phyloP scores from a whole-genome alignment of 108 stramenopile genomes.

The Bacterosira constricta region DNA sequence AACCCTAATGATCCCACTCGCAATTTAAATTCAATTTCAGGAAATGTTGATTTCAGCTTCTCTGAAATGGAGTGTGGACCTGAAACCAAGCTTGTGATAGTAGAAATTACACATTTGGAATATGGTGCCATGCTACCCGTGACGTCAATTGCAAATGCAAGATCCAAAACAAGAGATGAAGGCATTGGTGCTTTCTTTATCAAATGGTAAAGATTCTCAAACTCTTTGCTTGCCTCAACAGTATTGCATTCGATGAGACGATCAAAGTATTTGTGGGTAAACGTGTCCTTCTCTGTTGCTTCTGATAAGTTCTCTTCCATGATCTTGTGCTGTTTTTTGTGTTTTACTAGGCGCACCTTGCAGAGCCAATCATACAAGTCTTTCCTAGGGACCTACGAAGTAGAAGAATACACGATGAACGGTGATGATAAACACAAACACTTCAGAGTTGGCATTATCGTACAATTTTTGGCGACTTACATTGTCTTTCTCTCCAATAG shows the following conservation, averaged over 20 bases:
- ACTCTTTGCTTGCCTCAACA: slow-evolving; percentile 21
- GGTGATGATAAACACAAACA: too few relatives aligned
- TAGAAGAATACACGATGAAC: too few relatives aligned
- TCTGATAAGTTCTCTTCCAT: slow-evolving; percentile 50
- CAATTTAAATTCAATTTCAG: slow-evolving; percentile 55
- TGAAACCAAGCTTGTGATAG: slow-evolving; percentile 41
- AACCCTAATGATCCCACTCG: slow-evolving; percentile 49
- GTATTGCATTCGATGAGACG: slow-evolving; percentile 45
- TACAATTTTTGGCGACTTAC: slow-evolving; percentile 42
- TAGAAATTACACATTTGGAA: slow-evolving; percentile 18
- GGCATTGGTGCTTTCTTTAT: slow-evolving; percentile 61
- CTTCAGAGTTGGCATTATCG: too few relatives aligned
- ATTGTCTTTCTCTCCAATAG: slow-evolving; percentile 27
- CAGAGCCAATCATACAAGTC: slow-evolving; percentile 62
- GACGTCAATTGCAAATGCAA: slow-evolving; percentile 59
- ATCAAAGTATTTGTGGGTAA: slow-evolving; percentile 58
- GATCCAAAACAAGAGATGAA: slow-evolving; percentile 43
- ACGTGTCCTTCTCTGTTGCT: slow-evolving; percentile 49
- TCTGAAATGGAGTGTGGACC: slow-evolving; percentile 43
- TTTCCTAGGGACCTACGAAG: too few relatives aligned
- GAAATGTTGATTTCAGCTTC: slow-evolving; percentile 50
- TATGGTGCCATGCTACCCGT: slow-evolving; percentile 69
- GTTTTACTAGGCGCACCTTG: slow-evolving; percentile 34
- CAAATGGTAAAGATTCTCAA: slow-evolving; percentile 51
- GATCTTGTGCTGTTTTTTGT: slow-evolving; percentile 23